A percentile compares a stretch with the other conserved stretches of the same genome.
phyloP scores from a whole-genome alignment of 495 filamentous ascomycete species.

The Aspergillus heteromorphus region DNA sequence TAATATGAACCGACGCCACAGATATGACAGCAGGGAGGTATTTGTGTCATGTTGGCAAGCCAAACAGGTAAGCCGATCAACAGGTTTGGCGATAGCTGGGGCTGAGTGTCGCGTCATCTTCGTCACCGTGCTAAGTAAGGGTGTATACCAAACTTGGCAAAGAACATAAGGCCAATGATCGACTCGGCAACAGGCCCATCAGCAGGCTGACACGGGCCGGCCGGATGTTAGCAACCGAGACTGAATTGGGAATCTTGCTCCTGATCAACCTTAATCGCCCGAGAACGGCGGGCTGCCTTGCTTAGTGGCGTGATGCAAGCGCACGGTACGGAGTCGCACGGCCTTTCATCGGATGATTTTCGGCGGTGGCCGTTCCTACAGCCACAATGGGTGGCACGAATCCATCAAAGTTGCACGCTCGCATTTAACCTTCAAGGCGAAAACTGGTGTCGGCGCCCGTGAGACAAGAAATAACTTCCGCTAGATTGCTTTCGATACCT shows the following conservation, averaged over 20 bases:
- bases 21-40: not conserved
- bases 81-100: not conserved
- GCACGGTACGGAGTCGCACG: not conserved
- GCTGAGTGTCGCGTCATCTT: not conserved
- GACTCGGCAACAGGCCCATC: not conserved
- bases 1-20: not conserved
- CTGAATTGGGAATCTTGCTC: not conserved
- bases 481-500: not conserved
- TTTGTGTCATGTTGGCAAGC: not conserved
- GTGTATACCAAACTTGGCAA: not conserved
- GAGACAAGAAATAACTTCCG: not conserved
- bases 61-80: not conserved
- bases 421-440: not conserved
- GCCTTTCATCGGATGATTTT: conserved; percentile 1
- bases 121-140: not conserved
- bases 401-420: not conserved
- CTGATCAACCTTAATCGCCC: not conserved
- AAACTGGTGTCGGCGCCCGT: not conserved
- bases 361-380: not conserved
- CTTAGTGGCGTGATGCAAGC: not conserved
- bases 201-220: not conserved
- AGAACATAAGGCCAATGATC: not conserved
- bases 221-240: not conserved
- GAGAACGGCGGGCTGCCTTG: not conserved
- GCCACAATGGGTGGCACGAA: not conserved